Percentiles rank a stretch among this genome's conserved stretches.
Evolutionary conservation across 2,329 filamentous ascomycete species (phyloP).

Genomic region (Magnaporthales sp.): DNA sequence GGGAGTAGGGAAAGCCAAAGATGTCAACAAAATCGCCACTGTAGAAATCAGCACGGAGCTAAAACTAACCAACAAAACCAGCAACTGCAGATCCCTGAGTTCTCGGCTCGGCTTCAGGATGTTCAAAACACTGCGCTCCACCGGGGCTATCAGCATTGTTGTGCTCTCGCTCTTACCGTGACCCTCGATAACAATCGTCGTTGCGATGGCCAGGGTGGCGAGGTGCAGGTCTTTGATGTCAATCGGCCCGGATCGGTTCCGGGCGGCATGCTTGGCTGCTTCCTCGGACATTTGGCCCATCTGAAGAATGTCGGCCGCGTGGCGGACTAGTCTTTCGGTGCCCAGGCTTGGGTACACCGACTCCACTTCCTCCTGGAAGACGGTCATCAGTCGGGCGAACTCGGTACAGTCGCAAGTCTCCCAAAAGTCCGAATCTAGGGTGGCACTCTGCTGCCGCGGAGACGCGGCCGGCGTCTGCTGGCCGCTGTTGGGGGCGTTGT

Average conservation of each 20-base stretch:
- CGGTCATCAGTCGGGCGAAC: slow-evolving; percentile 19
- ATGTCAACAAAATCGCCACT: no score
- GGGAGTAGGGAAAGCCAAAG: no score
- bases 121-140: slow-evolving; percentile 17
- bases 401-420: slow-evolving; percentile 14
- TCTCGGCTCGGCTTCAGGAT: slow-evolving; percentile 18
- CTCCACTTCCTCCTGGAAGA: slow-evolving; percentile 31
- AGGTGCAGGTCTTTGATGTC: slow-evolving; percentile 22
- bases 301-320: slow-evolving; percentile 15
- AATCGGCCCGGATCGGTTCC: slow-evolving; percentile 8
- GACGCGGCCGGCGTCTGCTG: slow-evolving; percentile 6
- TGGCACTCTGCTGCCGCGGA: slow-evolving; percentile 12
- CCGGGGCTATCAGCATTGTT: slow-evolving; percentile 16
- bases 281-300: neutral
- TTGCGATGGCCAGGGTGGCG: slow-evolving; percentile 23
- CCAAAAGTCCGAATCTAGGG: slow-evolving; percentile 15
- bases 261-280: no score
- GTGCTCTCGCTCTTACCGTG: slow-evolving; percentile 21
- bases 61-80: slow-evolving; percentile 19
- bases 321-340: slow-evolving; percentile 16
- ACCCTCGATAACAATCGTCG: slow-evolving; percentile 21
- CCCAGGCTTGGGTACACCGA: slow-evolving; percentile 20
- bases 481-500: slow-evolving; percentile 17
- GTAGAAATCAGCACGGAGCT: no score
- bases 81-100: slow-evolving; percentile 23